Percentiles rank a stretch among this genome's conserved stretches.
phyloP scores from a whole-genome alignment of 345 rosid genomes.

The Noccaea bulbosa region DNA sequence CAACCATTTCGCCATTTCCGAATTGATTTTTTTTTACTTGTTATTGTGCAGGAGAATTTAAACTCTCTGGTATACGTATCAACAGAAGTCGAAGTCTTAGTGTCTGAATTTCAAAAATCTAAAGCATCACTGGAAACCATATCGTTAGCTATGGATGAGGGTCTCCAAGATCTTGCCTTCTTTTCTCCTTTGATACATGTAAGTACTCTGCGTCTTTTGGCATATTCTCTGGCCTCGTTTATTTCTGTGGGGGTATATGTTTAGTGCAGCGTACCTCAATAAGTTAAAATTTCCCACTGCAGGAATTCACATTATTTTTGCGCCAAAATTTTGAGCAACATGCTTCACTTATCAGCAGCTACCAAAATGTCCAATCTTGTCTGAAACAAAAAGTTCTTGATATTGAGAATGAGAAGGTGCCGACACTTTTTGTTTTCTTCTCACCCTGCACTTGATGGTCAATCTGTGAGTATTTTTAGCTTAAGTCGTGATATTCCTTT shows the following conservation, averaged over 20 bases:
- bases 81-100: constrained; percentile 59
- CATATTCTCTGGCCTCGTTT: constrained; percentile 8
- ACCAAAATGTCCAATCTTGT: constrained; percentile 46
- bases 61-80: constrained; percentile 50
- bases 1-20: constrained; percentile 16
- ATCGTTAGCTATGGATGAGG: constrained; percentile 60
- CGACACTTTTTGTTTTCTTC: constrained; percentile 2
- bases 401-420: constrained; percentile 74
- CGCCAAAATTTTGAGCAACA: constrained; percentile 55
- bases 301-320: constrained; percentile 67
- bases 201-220: constrained; percentile 45
- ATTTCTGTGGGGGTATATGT: constrained; percentile 11
- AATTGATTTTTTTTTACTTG: constrained; percentile 20
- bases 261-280: constrained; percentile 20
- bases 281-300: constrained; percentile 32
- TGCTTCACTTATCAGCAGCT: constrained; percentile 48
- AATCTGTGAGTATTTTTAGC: neutral
- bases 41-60: constrained; percentile 46
- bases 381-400: constrained; percentile 55
- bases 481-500: constrained; percentile 28
- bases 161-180: constrained; percentile 58
- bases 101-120: constrained; percentile 54
- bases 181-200: constrained; percentile 54
- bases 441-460: constrained; percentile 17
- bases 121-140: constrained; percentile 53